Conservation (phyloP, 1,139 yeast species). For the Zygoascus sp. region DNA sequence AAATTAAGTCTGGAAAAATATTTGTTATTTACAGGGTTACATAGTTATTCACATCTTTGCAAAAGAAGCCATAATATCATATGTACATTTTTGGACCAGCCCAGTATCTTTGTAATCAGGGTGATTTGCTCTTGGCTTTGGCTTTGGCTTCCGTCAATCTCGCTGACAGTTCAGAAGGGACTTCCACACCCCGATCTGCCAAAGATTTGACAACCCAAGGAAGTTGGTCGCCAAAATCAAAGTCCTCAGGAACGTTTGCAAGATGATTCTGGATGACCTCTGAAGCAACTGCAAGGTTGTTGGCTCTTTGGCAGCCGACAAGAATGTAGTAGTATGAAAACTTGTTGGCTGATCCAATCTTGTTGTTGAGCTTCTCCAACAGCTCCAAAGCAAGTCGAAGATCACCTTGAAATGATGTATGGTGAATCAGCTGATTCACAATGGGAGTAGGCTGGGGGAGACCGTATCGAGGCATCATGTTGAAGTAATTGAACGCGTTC, state of each 20-base stretch:
- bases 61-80: neutral
- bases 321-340: conserved; percentile 57
- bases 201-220: conserved; percentile 10
- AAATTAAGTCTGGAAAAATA: neutral
- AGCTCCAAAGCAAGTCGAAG: conserved; percentile 41
- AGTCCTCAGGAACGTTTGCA: conserved; percentile 4
- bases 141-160: neutral
- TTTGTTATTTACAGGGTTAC: neutral
- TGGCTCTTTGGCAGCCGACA: conserved; percentile 40
- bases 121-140: too few relatives aligned
- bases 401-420: conserved; percentile 41
- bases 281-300: conserved; percentile 35
- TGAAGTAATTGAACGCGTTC: conserved; percentile 48
- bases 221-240: conserved; percentile 13
- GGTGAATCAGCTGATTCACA: conserved; percentile 59
- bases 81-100: neutral
- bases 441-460: conserved; percentile 41
- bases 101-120: too few relatives aligned
- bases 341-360: conserved; percentile 45
- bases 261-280: conserved; percentile 9
- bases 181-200: conserved; percentile 10
- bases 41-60: neutral
- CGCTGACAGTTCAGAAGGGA: conserved; percentile 9
- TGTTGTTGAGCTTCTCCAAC: conserved; percentile 32
- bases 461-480: conserved; percentile 41